A percentile compares a stretch with the other conserved stretches of the same genome.
phyloP scores from a whole-genome alignment of 2,329 filamentous ascomycete species.

The Xylaria polymorpha region DNA sequence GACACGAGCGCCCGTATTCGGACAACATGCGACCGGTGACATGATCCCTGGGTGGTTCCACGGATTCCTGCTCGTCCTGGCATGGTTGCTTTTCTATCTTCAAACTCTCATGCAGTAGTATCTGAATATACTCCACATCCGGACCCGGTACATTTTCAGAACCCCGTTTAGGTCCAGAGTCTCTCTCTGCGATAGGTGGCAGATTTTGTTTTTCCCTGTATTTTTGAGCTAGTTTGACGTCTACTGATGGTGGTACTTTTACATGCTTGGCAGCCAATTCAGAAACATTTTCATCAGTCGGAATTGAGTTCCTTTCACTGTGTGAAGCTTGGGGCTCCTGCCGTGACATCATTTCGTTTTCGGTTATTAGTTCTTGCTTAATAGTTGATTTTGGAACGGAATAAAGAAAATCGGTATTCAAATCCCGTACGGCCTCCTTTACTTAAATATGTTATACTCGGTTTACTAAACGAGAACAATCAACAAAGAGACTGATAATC shows the following conservation, averaged over 20 bases:
- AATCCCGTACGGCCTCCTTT: background rate
- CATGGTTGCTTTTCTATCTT: background rate
- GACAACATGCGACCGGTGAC: conserved; percentile 40
- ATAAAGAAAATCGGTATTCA: background rate
- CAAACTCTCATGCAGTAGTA: conserved; percentile 13
- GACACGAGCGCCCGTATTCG: conserved; percentile 38
- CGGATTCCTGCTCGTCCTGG: background rate
- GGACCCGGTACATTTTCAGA: background rate
- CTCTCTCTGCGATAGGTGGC: conserved; percentile 19
- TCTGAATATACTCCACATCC: background rate
- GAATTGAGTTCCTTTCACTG: background rate
- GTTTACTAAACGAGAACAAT: background rate
- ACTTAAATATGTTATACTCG: background rate
- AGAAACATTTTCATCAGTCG: background rate
- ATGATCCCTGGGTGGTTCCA: conserved; percentile 23
- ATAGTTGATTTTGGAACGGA: background rate
- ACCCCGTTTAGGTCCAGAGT: background rate
- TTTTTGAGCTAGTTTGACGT: conserved; percentile 26
- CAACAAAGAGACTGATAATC: conserved; percentile 6
- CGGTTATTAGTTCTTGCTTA: background rate
- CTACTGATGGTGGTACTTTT: conserved; percentile 30
- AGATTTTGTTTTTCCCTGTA: conserved; percentile 20
- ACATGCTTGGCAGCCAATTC: background rate
- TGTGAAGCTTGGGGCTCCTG: background rate
- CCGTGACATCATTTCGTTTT: conserved; percentile 13